Base-by-base conservation (phyloP, 768 basidiomycete genomes). In the Calvatia gigantea region DNA sequence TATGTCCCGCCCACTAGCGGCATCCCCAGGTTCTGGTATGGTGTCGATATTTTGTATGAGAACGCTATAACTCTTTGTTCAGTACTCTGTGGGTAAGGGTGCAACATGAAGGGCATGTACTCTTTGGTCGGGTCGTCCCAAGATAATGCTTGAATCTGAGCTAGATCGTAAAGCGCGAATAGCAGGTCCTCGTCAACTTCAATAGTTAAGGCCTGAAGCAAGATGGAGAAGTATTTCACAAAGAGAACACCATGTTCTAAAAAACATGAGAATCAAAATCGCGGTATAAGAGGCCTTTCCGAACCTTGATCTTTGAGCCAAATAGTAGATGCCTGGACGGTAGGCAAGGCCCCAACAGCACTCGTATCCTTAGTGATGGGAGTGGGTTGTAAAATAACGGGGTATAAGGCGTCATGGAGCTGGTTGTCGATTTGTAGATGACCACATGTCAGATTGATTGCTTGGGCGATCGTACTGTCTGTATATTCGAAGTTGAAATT, bases 141-240 rank as follows among this genome's bases (percentile, higher is more conserved):
- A 0, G 91, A 88, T 5, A 85, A 82, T n/a, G 91, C 94, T 62
- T 89, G 85, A 65, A 98, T 86, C 64, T 96, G 91, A 1, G 87
- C 85, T 57, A 99, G 83, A 62, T 99, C 96, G 63, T 94, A 88
- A 8, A 98, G 70, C 0, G 95, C 85, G 64, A 94, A 98, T 35
- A 98, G 69, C 59, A 99, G 85, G 70, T 98, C 97, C 71, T 99
- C 97, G 66, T 99, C 97, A n/a, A 91, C 82, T 65, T 98, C 94
- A 14, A 99, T 85, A 0, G 94, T 97, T 69, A 98, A 75, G 2
- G 95, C 91, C 67, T 99, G 97, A 14, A 99, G 74, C 12, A 99
- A 73, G 49, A 98, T 82, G 1, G 95, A 95, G 51, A 92, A 96
- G 65, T 98, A 98, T 71, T 98, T 98, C 74, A 99, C 80, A 68